Conservation (phyloP, 179 eudicot species). For the Silene coronaria region DNA sequence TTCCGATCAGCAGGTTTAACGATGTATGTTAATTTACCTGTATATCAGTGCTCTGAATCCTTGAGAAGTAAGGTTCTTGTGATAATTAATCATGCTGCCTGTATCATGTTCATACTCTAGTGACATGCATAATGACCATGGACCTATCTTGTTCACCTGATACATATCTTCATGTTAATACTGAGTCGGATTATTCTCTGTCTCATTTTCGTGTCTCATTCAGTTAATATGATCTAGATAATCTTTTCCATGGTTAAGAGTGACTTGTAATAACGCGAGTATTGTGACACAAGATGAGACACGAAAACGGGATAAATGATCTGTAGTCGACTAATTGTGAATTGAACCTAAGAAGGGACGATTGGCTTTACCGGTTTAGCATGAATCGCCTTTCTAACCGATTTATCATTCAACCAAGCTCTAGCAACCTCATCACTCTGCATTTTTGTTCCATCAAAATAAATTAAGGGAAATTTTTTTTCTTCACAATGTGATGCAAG, state of each 20-base stretch:
- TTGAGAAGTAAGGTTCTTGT: slow-evolving; percentile 70
- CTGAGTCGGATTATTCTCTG: no score
- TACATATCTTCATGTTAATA: not conserved
- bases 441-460: not conserved
- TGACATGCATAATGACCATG: slow-evolving; percentile 72
- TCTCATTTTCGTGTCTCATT: no score
- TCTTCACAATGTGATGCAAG: not conserved
- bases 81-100: slow-evolving; percentile 88
- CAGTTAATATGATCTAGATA: no score
- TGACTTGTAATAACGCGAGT: no score
- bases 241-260: no score
- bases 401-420: slow-evolving; percentile 70
- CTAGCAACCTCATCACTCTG: slow-evolving; percentile 77
- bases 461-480: not conserved
- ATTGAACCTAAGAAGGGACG: not conserved
- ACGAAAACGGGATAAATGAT: no score
- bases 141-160: slow-evolving; percentile 53
- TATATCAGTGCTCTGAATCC: slow-evolving; percentile 79
- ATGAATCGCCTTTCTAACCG: slow-evolving; percentile 75
- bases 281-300: no score
- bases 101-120: slow-evolving; percentile 58
- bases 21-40: slow-evolving; percentile 39
- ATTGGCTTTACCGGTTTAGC: slow-evolving; percentile 53
- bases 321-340: no score
- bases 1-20: not conserved